Evolutionary conservation across 768 basidiomycete species (phyloP).

Genomic region (Lentinula boryana): DNA sequence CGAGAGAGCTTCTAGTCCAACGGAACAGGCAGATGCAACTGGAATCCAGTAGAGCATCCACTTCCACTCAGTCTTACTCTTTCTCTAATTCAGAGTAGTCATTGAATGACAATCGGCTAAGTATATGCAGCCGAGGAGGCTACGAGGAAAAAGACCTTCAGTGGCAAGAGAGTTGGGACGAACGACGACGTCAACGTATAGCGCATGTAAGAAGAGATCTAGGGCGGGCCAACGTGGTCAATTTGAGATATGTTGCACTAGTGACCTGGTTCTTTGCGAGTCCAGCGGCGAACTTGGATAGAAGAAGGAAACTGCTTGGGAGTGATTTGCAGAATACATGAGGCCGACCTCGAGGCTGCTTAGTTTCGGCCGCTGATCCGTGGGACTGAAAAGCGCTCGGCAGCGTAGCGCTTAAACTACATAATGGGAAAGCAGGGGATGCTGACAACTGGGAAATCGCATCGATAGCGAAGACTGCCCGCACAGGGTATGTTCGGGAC

Average conservation of each 20-base stretch:
- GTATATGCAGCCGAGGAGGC: background rate
- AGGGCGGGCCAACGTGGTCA: background rate
- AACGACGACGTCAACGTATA: background rate
- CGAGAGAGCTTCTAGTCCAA: background rate
- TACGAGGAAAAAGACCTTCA: no score
- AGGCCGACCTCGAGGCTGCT: background rate
- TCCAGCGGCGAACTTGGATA: background rate
- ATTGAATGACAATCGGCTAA: background rate
- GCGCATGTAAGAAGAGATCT: background rate
- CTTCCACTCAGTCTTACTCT: background rate
- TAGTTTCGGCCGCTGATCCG: background rate
- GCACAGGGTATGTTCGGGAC: no score
- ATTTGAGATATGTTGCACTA: background rate
- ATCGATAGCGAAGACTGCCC: no score
- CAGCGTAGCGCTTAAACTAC: constrained; percentile 7
- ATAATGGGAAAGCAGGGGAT: constrained; percentile 17
- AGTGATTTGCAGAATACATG: constrained; percentile 7
- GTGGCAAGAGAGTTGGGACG: background rate
- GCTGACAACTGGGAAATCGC: no score
- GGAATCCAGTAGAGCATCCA: background rate
- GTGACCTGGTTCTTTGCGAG: background rate
- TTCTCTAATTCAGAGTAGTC: no score
- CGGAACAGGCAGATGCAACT: background rate
- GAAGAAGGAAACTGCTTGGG: background rate
- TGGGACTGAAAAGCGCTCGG: constrained; percentile 4